These are phyloP conservation scores for Tylopilus subfusipes DNA, from an alignment of 768 basidiomycete genomes.

Conservation along the genomic window DNA sequence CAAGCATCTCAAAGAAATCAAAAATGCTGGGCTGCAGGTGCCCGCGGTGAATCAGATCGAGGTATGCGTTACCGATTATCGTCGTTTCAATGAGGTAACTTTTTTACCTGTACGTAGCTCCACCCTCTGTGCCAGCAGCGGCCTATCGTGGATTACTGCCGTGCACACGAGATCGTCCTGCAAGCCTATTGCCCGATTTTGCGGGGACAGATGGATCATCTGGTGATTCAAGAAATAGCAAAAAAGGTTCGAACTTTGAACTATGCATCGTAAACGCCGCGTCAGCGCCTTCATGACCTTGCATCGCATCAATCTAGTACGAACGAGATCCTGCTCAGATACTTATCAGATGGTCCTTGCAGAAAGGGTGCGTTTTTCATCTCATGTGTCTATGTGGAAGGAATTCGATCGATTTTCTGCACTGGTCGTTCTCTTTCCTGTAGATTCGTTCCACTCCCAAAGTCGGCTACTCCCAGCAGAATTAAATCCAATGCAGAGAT, in stretches of 20 bases:
- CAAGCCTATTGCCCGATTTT: constrained; percentile 79
- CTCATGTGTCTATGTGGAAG: not conserved
- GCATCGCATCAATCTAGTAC: constrained; percentile 37
- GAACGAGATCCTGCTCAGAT: constrained; percentile 70
- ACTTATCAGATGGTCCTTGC: constrained; percentile 87
- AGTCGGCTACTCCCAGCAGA: constrained; percentile 66
- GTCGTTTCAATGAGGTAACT: constrained; percentile 3
- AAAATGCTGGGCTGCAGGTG: constrained; percentile 52
- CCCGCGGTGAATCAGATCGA: constrained; percentile 84
- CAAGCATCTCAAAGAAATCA: constrained; percentile 74
- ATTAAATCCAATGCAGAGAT: constrained; percentile 72
- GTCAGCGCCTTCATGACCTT: constrained; percentile 2
- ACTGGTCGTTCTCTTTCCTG: not conserved
- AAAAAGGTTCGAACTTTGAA: constrained; percentile 47
- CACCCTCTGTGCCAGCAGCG: constrained; percentile 83
- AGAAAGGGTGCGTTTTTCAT: constrained; percentile 56
- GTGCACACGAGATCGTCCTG: constrained; percentile 53
- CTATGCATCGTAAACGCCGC: not conserved
- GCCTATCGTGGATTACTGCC: constrained; percentile 74
- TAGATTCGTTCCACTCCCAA: constrained; percentile 81
- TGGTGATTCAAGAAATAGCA: constrained; percentile 51
- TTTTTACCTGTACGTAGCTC: constrained; percentile 41
- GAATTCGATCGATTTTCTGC: not conserved
- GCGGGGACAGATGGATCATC: constrained; percentile 52
- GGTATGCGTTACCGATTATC: constrained; percentile 35